These are phyloP conservation scores for Paralagenidium karlingii DNA, from an alignment of 352 stramenopile genomes.

Conservation along the genomic window DNA sequence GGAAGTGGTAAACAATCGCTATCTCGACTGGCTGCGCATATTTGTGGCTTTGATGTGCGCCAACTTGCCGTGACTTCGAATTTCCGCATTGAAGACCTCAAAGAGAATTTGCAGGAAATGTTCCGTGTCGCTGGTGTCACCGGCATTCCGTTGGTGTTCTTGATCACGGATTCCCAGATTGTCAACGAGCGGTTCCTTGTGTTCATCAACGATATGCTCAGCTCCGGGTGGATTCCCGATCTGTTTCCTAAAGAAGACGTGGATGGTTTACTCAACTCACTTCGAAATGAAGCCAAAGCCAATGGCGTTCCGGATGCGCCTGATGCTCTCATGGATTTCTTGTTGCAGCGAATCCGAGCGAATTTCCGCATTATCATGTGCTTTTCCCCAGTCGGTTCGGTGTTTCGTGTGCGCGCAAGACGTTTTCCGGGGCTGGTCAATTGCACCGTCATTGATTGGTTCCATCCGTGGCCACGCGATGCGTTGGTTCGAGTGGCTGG, in stretches of 20 bases:
- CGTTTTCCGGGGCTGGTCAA: constrained; percentile 96
- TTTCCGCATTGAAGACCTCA: constrained; percentile 95
- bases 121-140: constrained; percentile 94
- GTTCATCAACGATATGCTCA: constrained; percentile 98
- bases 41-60: constrained; percentile 93
- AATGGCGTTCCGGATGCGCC: constrained; percentile 88
- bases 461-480: constrained; percentile 95
- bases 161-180: constrained; percentile 98
- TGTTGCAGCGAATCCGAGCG: constrained; percentile 86
- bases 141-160: constrained; percentile 89
- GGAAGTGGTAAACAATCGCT: constrained; percentile 95
- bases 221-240: constrained; percentile 93
- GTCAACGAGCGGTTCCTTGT: constrained; percentile 97
- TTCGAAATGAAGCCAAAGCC: constrained; percentile 93
- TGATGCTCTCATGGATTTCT: constrained; percentile 93
- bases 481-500: constrained; percentile 94
- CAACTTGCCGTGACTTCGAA: constrained; percentile 93
- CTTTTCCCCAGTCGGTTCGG: constrained; percentile 95
- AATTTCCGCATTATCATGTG: constrained; percentile 97
- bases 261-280: constrained; percentile 80
- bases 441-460: constrained; percentile 97
- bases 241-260: constrained; percentile 96
- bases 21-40: constrained; percentile 92
- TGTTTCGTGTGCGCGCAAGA: constrained; percentile 92
- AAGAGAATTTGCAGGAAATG: constrained; percentile 94